These are phyloP conservation scores for Chaetomidium leptoderma DNA, from an alignment of 495 filamentous ascomycete genomes.

Conservation along the genomic window DNA sequence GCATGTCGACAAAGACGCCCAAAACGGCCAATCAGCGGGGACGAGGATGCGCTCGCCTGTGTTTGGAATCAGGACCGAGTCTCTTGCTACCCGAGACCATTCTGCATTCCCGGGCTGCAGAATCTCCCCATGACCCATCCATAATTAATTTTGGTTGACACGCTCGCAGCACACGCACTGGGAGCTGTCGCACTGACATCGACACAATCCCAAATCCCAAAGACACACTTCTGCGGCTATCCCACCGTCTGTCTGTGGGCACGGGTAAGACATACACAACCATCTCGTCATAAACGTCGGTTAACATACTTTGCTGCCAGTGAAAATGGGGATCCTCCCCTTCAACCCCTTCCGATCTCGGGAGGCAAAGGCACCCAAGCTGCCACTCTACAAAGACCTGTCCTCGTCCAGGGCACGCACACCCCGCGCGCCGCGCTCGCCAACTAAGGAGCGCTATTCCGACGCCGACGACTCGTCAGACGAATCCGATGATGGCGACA, in stretches of 20 bases:
- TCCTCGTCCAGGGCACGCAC: constrained; percentile 13
- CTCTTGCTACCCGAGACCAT: background rate
- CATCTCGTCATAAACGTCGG: background rate
- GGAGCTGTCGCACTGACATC: too few species aligned
- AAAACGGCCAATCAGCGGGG: constrained; percentile 9
- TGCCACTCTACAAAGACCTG: constrained; percentile 43
- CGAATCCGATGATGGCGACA: constrained; percentile 41
- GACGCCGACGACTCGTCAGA: constrained; percentile 42
- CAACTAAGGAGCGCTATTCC: constrained; percentile 42
- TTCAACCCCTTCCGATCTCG: constrained; percentile 34
- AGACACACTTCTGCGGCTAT: too few species aligned
- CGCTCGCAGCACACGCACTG: too few species aligned
- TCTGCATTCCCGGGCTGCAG: background rate
- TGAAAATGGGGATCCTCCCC: constrained; percentile 28
- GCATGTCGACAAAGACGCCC: background rate
- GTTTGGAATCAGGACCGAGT: background rate
- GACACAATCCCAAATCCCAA: too few species aligned
- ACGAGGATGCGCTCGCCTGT: background rate
- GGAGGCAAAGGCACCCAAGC: constrained; percentile 33
- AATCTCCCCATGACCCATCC: background rate
- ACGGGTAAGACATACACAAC: background rate
- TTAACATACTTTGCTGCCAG: background rate
- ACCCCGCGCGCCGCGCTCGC: constrained; percentile 15
- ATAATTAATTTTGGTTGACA: background rate
- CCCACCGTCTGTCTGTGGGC: too few species aligned